Evolutionary conservation across 805 yeast genomes (phyloP), one percentile per base, ranked within the genome.

Genomic region (Candida koratica): DNA sequence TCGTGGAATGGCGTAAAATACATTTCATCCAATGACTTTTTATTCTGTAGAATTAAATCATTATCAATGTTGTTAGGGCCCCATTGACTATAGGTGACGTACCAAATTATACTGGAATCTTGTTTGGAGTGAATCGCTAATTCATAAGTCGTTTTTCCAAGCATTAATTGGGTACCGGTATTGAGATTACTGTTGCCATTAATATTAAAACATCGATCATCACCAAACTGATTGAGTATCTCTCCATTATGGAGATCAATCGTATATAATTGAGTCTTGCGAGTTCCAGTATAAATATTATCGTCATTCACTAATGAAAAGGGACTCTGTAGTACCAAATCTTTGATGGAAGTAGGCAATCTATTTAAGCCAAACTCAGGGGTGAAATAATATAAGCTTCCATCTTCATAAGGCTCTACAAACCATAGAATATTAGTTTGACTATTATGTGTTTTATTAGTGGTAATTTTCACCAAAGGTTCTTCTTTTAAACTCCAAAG

Each of bases 371-470:
- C 97, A 15, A 61, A 63, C 22, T 75, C 75, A 12, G 79, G 78
- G 11, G 84, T 79, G 58, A 90, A 90, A 53, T 79, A 86, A 56
- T 81, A 89, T 3, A 93, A 65, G 0, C 81, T 66, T 1, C 98
- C 98, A 39, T 84, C 95, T 4, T 79, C 81, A 45, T 72, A 75
- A 0, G 97, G 97, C 48, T 93, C 98, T 1, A 93, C 90, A 35
- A 90, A 80, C 90, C 97, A 84, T 0, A 81, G 74, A 34, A 61
- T 53, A 42, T 62, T 63, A 5, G 59, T 16, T 15, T 28, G 16
- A 17, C 12, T 17, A 28, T 28, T 11, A 4, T 15, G 16, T 6
- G 34, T 37, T 58, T 57, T 28, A 28, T 17, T 17, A 12, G 61
- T 45, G 42, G 47, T 58, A 5, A 67, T 69, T 19, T 61, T 58